Percentiles rank a stretch among this genome's conserved stretches.
These are phyloP conservation scores for Rehmannia glutinosa DNA, from an alignment of 257 asterid genomes.

Conservation along the genomic window DNA sequence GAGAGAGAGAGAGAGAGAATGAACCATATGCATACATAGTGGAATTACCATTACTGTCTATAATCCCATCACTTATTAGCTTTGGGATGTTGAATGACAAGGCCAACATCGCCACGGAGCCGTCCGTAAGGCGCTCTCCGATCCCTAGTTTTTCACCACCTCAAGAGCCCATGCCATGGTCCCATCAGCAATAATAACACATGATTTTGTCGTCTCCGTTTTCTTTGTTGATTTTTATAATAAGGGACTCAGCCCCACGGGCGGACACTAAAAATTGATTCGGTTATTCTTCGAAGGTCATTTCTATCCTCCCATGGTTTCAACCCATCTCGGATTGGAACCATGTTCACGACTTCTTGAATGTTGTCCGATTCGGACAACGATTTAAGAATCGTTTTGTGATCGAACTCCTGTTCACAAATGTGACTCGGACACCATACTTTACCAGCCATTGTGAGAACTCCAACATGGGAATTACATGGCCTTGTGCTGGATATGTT, in stretches of 20 bases:
- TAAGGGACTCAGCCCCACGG: conserved; percentile 37
- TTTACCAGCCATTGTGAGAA: conserved; percentile 37
- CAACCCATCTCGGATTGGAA: conserved; percentile 60
- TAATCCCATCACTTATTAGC: conserved; percentile 47
- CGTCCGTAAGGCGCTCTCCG: conserved; percentile 44
- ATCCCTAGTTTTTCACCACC: too few species aligned
- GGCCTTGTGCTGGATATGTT: conserved; percentile 83
- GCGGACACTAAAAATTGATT: conserved; percentile 30
- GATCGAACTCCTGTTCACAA: conserved; percentile 58
- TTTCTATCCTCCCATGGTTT: conserved; percentile 53
- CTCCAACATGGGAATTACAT: conserved; percentile 66
- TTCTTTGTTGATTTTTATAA: conserved; percentile 26
- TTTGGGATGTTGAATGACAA: conserved; percentile 15
- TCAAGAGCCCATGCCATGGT: conserved; percentile 41
- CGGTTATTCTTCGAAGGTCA: conserved; percentile 27
- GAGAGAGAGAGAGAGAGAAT: too few species aligned
- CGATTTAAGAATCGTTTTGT: conserved; percentile 35
- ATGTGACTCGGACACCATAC: conserved; percentile 44
- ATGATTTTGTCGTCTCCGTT: conserved; percentile 27
- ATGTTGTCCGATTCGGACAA: conserved; percentile 19
- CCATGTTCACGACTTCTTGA: conserved; percentile 27
- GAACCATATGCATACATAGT: too few species aligned
- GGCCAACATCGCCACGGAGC: conserved; percentile 35
- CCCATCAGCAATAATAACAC: conserved; percentile 44
- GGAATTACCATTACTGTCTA: conserved; percentile 42